These are phyloP conservation scores for Microcyclosporella mali DNA, from an alignment of 2,329 filamentous ascomycete genomes.

Conservation along the genomic window DNA sequence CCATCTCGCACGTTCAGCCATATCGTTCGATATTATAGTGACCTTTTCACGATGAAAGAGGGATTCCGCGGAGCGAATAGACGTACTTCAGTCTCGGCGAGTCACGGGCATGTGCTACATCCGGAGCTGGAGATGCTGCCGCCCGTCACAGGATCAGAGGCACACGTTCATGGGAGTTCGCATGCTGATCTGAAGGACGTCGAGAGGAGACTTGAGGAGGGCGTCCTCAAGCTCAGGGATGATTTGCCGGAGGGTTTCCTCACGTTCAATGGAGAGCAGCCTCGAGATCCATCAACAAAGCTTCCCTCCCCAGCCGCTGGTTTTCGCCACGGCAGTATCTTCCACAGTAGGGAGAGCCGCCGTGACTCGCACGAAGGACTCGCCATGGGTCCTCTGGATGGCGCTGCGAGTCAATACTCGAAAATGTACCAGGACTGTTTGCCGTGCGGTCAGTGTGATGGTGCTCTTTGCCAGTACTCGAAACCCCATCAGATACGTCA, in stretches of 20 bases:
- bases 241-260: no score
- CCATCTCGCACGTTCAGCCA: constrained; percentile 39
- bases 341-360: neutral
- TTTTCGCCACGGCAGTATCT: neutral
- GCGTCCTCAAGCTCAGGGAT: no score
- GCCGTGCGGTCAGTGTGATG: neutral
- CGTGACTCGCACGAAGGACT: constrained; percentile 6
- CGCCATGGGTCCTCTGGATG: constrained; percentile 11
- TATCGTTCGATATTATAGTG: constrained; percentile 41
- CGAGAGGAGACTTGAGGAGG: constrained; percentile 10
- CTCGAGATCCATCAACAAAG: neutral
- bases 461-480: neutral
- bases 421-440: neutral
- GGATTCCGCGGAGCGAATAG: constrained; percentile 39
- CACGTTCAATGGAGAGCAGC: no score
- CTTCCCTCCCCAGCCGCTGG: neutral
- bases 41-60: constrained; percentile 38
- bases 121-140: constrained; percentile 45
- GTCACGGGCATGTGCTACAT: constrained; percentile 38
- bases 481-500: no score
- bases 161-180: constrained; percentile 12
- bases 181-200: constrained; percentile 18
- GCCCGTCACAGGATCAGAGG: constrained; percentile 12
- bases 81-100: constrained; percentile 36
- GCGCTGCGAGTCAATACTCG: neutral